Evolutionary conservation across 2,329 filamentous ascomycete genomes (phyloP).

Genomic region (Xylaria sp.): DNA sequence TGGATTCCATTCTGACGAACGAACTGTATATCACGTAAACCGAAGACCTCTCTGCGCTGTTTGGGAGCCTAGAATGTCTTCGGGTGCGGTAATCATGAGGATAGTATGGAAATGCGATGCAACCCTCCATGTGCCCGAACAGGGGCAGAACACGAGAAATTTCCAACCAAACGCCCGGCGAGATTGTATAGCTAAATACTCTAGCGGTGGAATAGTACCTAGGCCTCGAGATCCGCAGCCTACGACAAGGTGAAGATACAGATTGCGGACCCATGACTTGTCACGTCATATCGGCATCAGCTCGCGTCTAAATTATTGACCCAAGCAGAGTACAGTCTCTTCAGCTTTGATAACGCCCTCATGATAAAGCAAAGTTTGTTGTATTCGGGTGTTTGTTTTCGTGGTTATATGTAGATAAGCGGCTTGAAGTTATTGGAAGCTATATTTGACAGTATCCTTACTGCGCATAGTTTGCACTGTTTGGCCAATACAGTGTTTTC

Average conservation of each 20-base stretch:
- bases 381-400: background rate
- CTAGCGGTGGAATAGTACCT: background rate
- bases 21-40: background rate
- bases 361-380: background rate
- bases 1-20: background rate
- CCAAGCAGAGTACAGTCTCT: background rate
- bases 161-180: background rate
- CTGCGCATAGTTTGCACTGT: too few species aligned
- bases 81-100: conserved; percentile 6
- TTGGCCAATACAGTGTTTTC: background rate
- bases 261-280: conserved; percentile 11
- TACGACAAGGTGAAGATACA: conserved; percentile 8
- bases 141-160: conserved; percentile 31
- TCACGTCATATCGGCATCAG: conserved; percentile 33
- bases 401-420: background rate
- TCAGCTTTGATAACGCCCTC: background rate
- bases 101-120: conserved; percentile 17
- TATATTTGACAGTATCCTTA: too few species aligned
- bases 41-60: background rate
- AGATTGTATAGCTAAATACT: conserved; percentile 5
- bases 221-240: background rate
- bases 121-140: conserved; percentile 18
- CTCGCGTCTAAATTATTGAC: conserved; percentile 13
- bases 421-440: conserved; percentile 1
- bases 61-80: background rate